These are phyloP conservation scores for Kandelia obovata DNA, from an alignment of 345 rosid genomes.

Conservation along the genomic window DNA sequence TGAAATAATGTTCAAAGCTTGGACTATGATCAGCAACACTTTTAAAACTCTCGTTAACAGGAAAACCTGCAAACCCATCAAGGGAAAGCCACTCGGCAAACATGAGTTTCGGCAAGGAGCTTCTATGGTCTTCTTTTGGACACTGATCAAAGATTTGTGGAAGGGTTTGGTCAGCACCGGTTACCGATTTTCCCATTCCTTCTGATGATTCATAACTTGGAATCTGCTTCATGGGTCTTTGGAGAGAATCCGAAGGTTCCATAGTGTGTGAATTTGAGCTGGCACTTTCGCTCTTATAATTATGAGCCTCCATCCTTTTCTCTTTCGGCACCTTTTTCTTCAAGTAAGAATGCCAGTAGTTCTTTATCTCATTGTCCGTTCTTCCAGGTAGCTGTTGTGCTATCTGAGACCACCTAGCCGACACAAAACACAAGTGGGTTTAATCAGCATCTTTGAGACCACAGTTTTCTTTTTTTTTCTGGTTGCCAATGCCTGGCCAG, in stretches of 20 bases:
- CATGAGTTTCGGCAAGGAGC: conserved; percentile 47
- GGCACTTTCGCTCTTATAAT: neutral
- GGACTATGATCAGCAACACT: conserved; percentile 14
- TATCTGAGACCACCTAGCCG: conserved; percentile 79
- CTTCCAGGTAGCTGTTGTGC: conserved; percentile 86
- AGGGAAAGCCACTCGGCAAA: conserved; percentile 73
- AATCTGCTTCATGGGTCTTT: conserved; percentile 14
- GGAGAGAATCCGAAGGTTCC: conserved; percentile 30
- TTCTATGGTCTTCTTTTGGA: conserved; percentile 12
- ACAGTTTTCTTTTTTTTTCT: too few relatives aligned
- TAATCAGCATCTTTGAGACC: too few relatives aligned
- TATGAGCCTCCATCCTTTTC: conserved; percentile 25
- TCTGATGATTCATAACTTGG: conserved; percentile 25
- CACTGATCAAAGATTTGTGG: conserved; percentile 16
- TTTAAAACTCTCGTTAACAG: neutral
- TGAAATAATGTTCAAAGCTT: conserved; percentile 26
- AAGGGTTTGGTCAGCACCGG: conserved; percentile 13
- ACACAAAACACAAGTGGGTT: too few relatives aligned
- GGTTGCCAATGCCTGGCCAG: too few relatives aligned
- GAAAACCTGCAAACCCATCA: conserved; percentile 16
- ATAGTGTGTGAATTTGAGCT: conserved; percentile 9
- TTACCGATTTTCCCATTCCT: conserved; percentile 19
- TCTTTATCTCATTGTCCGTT: conserved; percentile 93
- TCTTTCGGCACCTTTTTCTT: conserved; percentile 57
- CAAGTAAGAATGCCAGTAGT: conserved; percentile 83